Conservation (phyloP, 2,329 filamentous ascomycete genomes). For the Hirsutella thompsonii region DNA sequence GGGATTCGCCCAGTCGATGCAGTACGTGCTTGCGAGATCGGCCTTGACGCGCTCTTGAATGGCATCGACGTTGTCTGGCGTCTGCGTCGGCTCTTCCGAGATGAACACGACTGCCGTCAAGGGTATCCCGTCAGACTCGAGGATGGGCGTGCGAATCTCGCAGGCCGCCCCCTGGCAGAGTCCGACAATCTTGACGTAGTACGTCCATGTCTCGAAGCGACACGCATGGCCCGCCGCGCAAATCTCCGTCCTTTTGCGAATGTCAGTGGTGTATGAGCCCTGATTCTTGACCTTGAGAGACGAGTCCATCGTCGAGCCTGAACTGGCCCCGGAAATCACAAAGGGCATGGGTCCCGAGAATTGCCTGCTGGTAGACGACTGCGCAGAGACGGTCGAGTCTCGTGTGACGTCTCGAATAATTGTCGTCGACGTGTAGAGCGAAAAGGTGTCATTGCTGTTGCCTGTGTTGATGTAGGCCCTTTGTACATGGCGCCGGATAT, state of each 20-base stretch:
- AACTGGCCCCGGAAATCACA: no score
- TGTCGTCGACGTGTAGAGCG: background rate
- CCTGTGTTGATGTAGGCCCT: background rate
- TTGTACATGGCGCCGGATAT: background rate
- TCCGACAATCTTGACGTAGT: background rate
- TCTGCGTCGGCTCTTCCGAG: background rate
- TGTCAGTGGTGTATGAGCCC: no score
- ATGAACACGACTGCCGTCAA: background rate
- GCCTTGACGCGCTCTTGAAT: background rate
- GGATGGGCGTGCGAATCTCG: background rate
- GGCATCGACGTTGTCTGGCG: background rate
- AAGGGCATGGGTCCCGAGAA: no score
- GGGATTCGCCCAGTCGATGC: constrained; percentile 1
- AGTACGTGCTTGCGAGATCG: background rate
- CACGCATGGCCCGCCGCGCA: background rate
- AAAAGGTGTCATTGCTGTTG: background rate
- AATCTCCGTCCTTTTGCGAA: background rate
- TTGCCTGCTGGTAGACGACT: no score
- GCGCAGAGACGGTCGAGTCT: background rate
- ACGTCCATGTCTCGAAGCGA: constrained; percentile 1
- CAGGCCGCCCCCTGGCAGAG: background rate
- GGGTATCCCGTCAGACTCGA: background rate
- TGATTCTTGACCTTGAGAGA: no score
- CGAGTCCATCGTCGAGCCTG: no score
- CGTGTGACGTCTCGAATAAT: background rate